Evolutionary conservation across 306 rosid species (phyloP), one percentile per base, ranked within the genome.

Genomic region (Luffa aegyptiaca): DNA sequence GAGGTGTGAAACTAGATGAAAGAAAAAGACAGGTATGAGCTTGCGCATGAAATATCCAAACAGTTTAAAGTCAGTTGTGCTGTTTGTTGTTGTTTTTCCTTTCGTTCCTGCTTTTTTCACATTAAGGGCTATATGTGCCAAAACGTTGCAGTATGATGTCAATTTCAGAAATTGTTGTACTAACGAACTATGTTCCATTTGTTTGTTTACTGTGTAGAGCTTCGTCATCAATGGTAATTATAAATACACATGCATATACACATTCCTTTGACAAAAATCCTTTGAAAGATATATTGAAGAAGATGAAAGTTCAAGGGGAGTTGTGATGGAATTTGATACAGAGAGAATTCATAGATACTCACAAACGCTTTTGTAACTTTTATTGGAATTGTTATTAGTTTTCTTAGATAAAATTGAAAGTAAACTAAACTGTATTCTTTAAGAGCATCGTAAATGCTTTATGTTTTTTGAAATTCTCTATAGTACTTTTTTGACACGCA

Each of bases 21-120:
- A 90, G 99, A 82, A 91, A 77, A 86, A 86, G 86, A 37, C 98
- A 93, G 97, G 99, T 95, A 51, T 81, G 87, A 87, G 80, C 63
- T 81, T 52, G 21, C 12, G 8, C 35, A 31, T 31, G 44, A 64
- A 62, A 26, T 69, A 26, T 76, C 37, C 49, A n/a, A 66, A 33
- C 46, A 73, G 42, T 63, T 58, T 69, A 33, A 66, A 51, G 68
- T 6, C 58, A 33, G 10, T 36, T 77, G 39, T 16, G 31, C 8
- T 64, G 14, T 51, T 39, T 45, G 17, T 57, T 72, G 55, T 69
- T 58, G 70, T 78, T 61, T 78, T 78, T 8, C 46, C 56, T 45
- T 20, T 14, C 31, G 2, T 66, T 14, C 74, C 3, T 5, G 9
- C 18, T 18, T 70, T n/a, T 12, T 20, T 44, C 8, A 45, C 55